Base-by-base conservation (phyloP, 2,329 filamentous ascomycete genomes). In the Calonectria ilicicola region DNA sequence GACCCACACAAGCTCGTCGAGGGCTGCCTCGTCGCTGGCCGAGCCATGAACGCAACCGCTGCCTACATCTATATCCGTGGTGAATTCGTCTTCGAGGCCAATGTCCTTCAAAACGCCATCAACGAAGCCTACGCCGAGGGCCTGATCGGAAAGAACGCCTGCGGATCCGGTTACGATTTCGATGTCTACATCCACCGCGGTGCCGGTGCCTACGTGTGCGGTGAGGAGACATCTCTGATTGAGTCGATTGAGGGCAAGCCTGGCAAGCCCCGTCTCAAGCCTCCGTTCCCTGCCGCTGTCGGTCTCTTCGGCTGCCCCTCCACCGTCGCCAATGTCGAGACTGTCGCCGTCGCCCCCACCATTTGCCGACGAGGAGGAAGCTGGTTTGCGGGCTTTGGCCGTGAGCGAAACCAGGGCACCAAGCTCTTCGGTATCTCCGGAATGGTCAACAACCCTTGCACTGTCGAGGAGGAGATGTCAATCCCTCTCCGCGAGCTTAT, bases 11-110 rank as follows among this genome's bases (percentile, higher is more conserved):
- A 99, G 91, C 94, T 99, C 77, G 89, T 99, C 82, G 97, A 99
- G 88, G 97, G 97, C 83, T 99, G 97, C 86, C 89, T 99, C 76
- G 93, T 99, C 62, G 95, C 97, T 78, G 97, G 97, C 65, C 94
- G 97, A 83, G 96, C 97, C 83, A 99, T 99, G 97, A 99, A 99
- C 88, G 97, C 96, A 82, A 97, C 95, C 60, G 97, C 97, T 72
- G 97, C 97, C 78, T 99, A 99, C 88, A 99, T 99, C 84, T 99
- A 99, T 86, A 99, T 99, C 81, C 96, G 97, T 84, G 97, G 97
- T 83, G 97, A 99, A 86, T 99, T 99, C 85, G 95, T 98, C 84
- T 92, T 98, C 82, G 97, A 99, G 87, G 97, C 97, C 19, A 94
- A 95, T 56, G 93, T 98, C 27, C 90, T 99, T 69, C 96, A 99